These are phyloP conservation scores for Malassezia furfur DNA, from an alignment of 1,284 basidiomycete genomes.

Conservation along the genomic window DNA sequence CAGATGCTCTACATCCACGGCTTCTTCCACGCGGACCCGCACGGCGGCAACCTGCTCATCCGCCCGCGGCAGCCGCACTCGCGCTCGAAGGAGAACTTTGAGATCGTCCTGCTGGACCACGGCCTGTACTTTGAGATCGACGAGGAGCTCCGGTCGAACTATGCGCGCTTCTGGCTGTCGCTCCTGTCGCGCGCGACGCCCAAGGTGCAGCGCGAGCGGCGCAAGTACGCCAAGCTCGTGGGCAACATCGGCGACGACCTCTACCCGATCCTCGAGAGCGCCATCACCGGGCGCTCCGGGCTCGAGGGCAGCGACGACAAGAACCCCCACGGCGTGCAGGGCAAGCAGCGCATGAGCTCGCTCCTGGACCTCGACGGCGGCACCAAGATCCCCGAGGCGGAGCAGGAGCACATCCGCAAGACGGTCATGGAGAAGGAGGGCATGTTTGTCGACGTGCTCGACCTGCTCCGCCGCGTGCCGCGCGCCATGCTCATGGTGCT, in stretches of 20 bases:
- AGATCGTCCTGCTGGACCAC: constrained; percentile 46
- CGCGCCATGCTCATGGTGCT: constrained; percentile 47
- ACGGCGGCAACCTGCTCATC: constrained; percentile 75
- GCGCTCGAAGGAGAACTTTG: constrained; percentile 43
- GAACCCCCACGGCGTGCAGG: constrained; percentile 40
- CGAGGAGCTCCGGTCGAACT: constrained; percentile 38
- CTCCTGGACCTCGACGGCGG: constrained; percentile 38
- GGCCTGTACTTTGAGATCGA: constrained; percentile 48
- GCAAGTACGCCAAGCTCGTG: constrained; percentile 40
- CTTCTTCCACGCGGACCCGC: constrained; percentile 50
- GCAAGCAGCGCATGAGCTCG: constrained; percentile 27
- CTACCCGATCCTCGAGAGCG: constrained; percentile 45
- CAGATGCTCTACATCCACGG: constrained; percentile 96
- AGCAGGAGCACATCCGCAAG: constrained; percentile 47
- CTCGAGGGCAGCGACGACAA: constrained; percentile 43
- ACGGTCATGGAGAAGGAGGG: constrained; percentile 48
- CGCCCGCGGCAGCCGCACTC: constrained; percentile 43
- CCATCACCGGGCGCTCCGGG: constrained; percentile 44
- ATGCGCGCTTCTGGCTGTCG: constrained; percentile 46
- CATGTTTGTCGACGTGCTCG: constrained; percentile 37
- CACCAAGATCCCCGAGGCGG: constrained; percentile 29
- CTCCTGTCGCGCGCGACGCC: constrained; percentile 38
- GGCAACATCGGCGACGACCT: constrained; percentile 46
- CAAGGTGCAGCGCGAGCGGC: constrained; percentile 30
- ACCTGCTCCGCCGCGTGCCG: constrained; percentile 40